Evolutionary conservation across 768 basidiomycete species (phyloP).

Genomic region (Coprinopsis marcescibilis): DNA sequence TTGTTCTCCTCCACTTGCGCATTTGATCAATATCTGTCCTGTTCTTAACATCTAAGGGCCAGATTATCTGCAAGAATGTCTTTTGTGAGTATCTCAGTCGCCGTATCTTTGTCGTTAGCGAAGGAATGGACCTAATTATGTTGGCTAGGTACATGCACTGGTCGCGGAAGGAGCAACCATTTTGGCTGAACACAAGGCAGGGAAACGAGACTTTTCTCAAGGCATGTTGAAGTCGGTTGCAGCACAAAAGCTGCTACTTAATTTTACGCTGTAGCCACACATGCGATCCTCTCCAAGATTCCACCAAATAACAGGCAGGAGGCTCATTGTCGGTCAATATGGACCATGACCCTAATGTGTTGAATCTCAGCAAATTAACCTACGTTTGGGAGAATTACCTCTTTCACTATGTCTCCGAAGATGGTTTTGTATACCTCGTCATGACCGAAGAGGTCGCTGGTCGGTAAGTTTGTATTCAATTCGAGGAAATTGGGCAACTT

Average conservation of each 20-base stretch:
- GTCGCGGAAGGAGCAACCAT: slow-evolving; percentile 75
- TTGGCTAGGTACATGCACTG: slow-evolving; percentile 69
- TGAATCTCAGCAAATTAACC: slow-evolving; percentile 54
- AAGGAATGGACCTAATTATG: background rate
- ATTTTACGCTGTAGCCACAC: slow-evolving; percentile 47
- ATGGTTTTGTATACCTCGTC: slow-evolving; percentile 81
- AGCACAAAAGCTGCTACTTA: background rate
- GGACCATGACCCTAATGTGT: slow-evolving; percentile 7
- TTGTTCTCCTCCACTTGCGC: too few relatives aligned
- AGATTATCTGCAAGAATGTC: slow-evolving; percentile 20
- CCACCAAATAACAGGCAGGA: slow-evolving; percentile 77
- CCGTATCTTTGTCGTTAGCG: background rate
- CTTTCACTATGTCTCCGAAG: slow-evolving; percentile 91
- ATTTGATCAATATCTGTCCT: too few relatives aligned
- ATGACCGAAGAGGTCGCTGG: slow-evolving; percentile 94
- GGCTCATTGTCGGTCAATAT: background rate
- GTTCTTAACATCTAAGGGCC: too few relatives aligned
- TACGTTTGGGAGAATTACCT: slow-evolving; percentile 93
- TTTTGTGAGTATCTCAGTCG: slow-evolving; percentile 25
- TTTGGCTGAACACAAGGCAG: slow-evolving; percentile 82
- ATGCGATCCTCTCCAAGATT: slow-evolving; percentile 91
- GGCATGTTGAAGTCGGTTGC: slow-evolving; percentile 37
- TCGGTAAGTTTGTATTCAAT: slow-evolving; percentile 44
- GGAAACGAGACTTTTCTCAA: slow-evolving; percentile 83
- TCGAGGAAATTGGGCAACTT: slow-evolving; percentile 7